Evolutionary conservation across 129 eudicot species (phyloP).

Genomic region (Scalesia atractyloides): DNA sequence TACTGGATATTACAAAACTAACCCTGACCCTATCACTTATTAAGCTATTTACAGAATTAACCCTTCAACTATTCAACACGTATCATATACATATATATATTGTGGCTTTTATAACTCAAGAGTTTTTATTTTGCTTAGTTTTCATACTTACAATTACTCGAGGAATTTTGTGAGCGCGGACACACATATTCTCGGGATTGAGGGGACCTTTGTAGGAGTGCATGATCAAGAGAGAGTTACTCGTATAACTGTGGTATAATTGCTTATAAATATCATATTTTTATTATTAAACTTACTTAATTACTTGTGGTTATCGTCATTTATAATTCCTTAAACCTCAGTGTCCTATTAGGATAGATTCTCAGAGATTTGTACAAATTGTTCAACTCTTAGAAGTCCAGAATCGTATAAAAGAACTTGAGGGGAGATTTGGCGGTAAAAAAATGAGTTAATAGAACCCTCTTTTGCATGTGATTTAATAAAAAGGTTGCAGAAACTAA

Average conservation of each 20-base stretch:
- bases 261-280: constrained; percentile 1
- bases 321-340: constrained; percentile 31
- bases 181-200: too few species aligned
- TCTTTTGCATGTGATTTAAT: not conserved
- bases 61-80: too few species aligned
- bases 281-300: not conserved
- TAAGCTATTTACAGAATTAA: too few species aligned
- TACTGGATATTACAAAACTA: too few species aligned
- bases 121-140: constrained; percentile 36
- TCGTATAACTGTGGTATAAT: constrained; percentile 75
- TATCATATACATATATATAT: too few species aligned
- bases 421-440: constrained; percentile 67
- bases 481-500: constrained; percentile 3
- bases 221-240: constrained; percentile 23
- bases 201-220: too few species aligned
- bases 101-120: not conserved
- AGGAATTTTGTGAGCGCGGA: too few species aligned
- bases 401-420: constrained; percentile 53
- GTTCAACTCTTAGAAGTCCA: constrained; percentile 62
- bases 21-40: too few species aligned
- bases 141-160: constrained; percentile 45
- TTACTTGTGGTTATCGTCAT: constrained; percentile 6
- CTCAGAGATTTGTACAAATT: not conserved
- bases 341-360: constrained; percentile 96
- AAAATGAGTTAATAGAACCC: constrained; percentile 31